A percentile compares a stretch with the other conserved stretches of the same genome.
Conservation (phyloP, 345 rosid species). For the Populus tremula region DNA sequence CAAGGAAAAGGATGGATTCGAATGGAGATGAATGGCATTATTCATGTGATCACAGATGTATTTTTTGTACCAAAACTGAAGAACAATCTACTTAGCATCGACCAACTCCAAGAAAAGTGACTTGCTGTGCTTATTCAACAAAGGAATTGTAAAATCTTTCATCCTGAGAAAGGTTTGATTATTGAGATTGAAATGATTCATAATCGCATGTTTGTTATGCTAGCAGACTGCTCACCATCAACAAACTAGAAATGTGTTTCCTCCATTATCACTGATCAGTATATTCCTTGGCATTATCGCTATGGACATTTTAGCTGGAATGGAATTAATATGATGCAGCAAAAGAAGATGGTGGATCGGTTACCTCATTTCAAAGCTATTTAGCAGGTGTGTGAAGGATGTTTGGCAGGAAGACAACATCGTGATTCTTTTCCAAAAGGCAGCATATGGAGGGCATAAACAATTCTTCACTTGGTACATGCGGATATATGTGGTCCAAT, state of each 20-base stretch:
- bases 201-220: constrained; percentile 4
- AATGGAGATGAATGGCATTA: neutral
- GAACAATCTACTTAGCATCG: neutral
- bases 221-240: no score
- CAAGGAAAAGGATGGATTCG: neutral
- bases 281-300: no score
- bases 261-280: neutral
- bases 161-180: constrained; percentile 9
- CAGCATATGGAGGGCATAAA: neutral
- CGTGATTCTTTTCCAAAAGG: constrained; percentile 4
- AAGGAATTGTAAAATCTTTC: neutral
- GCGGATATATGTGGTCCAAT: neutral
- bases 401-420: constrained; percentile 5
- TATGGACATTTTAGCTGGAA: no score
- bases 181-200: constrained; percentile 1
- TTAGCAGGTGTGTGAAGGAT: neutral
- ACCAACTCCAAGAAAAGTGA: constrained; percentile 10
- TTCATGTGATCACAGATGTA: neutral
- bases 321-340: neutral
- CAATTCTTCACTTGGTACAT: neutral
- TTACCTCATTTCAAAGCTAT: neutral
- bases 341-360: neutral
- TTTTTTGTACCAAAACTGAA: neutral
- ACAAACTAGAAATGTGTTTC: no score
- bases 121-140: neutral